Percentiles rank a stretch among this genome's conserved stretches.
phyloP scores from a whole-genome alignment of 805 yeast species.

The Yamadazyma olivae region DNA sequence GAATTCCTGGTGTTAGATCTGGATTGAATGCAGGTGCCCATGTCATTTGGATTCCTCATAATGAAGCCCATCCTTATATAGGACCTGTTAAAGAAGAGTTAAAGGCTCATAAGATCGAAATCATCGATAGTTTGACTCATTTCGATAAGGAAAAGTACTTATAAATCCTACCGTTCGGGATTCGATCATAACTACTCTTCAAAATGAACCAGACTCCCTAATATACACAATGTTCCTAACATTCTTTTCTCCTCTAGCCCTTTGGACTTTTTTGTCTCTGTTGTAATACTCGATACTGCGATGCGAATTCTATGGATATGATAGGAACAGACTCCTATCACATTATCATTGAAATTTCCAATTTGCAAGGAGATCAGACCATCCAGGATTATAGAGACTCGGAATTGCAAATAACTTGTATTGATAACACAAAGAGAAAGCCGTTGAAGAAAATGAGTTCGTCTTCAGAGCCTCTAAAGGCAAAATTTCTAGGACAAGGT shows the following conservation, averaged over 20 bases:
- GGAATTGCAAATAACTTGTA: constrained; percentile 22
- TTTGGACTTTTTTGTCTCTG: no score
- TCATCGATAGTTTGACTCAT: constrained; percentile 50
- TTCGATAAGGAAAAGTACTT: constrained; percentile 23
- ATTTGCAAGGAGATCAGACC: background rate
- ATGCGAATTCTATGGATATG: no score
- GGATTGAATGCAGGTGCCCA: constrained; percentile 80
- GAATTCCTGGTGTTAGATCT: constrained; percentile 84
- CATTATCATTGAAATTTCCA: constrained; percentile 25
- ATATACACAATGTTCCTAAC: background rate
- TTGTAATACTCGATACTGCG: no score
- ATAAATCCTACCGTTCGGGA: no score
- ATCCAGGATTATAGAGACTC: constrained; percentile 31
- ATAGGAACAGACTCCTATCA: constrained; percentile 42
- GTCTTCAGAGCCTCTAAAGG: constrained; percentile 51
- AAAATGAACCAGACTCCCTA: no score
- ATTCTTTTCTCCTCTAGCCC: no score
- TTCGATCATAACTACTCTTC: no score
- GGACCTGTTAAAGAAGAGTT: constrained; percentile 33
- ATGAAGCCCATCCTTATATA: constrained; percentile 48
- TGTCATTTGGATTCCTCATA: constrained; percentile 95
- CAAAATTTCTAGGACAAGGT: constrained; percentile 70
- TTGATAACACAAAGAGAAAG: constrained; percentile 19
- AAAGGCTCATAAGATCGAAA: constrained; percentile 45
- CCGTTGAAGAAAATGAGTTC: constrained; percentile 18